A percentile compares a stretch with the other conserved stretches of the same genome.
These are phyloP conservation scores for Gossypium herbaceum DNA, from an alignment of 345 rosid species.

Conservation along the genomic window DNA sequence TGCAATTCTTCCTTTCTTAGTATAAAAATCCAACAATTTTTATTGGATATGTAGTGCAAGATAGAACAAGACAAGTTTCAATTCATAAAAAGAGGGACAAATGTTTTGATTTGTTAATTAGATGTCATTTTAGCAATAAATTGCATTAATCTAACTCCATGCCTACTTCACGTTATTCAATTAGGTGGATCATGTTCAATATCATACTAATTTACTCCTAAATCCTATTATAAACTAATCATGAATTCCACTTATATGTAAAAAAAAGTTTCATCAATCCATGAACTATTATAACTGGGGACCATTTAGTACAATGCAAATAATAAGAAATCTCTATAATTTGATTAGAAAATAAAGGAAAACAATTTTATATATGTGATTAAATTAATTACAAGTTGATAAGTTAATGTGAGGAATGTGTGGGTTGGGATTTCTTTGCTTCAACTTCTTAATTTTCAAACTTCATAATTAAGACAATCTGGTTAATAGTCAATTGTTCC, in stretches of 20 bases:
- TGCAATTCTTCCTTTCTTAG: no score
- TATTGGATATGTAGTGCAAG: conserved; percentile 7
- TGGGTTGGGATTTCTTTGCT: conserved; percentile 20
- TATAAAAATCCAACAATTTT: neutral
- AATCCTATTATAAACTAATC: neutral
- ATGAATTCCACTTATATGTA: neutral
- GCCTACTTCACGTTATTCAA: conserved; percentile 8
- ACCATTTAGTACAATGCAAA: neutral
- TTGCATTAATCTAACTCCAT: neutral
- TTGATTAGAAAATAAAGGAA: neutral
- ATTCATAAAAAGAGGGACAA: conserved; percentile 21
- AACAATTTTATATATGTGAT: no score
- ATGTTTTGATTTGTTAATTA: conserved; percentile 23
- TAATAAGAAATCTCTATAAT: neutral
- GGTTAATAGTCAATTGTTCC: conserved; percentile 37
- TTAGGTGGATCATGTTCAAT: neutral
- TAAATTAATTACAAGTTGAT: neutral
- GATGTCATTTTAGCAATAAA: conserved; percentile 25
- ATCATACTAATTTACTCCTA: neutral
- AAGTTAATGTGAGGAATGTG: neutral
- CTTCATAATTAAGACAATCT: conserved; percentile 31
- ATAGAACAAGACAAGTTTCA: conserved; percentile 5
- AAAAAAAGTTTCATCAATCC: neutral
- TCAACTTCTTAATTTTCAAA: conserved; percentile 22
- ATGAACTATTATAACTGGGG: neutral